A percentile compares a stretch with the other conserved stretches of the same genome.
Evolutionary conservation across 129 eudicot species (phyloP).

Genomic region (Glebionis coronaria): DNA sequence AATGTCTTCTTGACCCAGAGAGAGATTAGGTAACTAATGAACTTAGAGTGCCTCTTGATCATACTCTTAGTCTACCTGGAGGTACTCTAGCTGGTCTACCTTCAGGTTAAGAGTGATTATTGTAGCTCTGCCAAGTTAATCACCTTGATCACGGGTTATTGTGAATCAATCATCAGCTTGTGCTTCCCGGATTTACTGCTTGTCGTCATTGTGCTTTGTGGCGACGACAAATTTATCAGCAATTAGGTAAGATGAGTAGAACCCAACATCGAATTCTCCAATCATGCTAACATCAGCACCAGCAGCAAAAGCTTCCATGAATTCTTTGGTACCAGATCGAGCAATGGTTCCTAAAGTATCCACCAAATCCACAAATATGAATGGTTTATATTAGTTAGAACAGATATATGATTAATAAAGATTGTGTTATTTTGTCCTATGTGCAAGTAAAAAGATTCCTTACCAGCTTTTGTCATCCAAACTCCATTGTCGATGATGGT

Average conservation of each 20-base stretch:
- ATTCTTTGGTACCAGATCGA: conserved; percentile 72
- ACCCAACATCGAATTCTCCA: conserved; percentile 22
- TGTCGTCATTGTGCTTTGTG: conserved; percentile 71
- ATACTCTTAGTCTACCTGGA: too few species aligned
- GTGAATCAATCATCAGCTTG: too few species aligned
- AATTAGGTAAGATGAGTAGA: conserved; percentile 28
- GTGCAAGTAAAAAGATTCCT: too few species aligned
- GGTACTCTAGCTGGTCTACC: too few species aligned
- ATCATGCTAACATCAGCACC: conserved; percentile 47
- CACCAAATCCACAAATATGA: conserved; percentile 44
- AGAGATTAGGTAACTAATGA: too few species aligned
- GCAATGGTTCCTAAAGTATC: conserved; percentile 70
- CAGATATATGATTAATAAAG: neutral
- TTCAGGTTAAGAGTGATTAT: too few species aligned
- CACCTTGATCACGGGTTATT: too few species aligned
- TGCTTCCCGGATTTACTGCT: neutral
- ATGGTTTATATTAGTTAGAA: too few species aligned
- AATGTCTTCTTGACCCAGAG: too few species aligned
- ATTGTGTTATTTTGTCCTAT: too few species aligned
- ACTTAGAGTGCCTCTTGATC: too few species aligned
- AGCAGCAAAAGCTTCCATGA: conserved; percentile 77
- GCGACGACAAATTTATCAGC: conserved; percentile 66
- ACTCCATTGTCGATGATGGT: neutral
- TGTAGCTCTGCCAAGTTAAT: too few species aligned
- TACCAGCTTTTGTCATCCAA: neutral